phyloP scores from a whole-genome alignment of 495 filamentous ascomycete species.

The Poronia punctata region DNA sequence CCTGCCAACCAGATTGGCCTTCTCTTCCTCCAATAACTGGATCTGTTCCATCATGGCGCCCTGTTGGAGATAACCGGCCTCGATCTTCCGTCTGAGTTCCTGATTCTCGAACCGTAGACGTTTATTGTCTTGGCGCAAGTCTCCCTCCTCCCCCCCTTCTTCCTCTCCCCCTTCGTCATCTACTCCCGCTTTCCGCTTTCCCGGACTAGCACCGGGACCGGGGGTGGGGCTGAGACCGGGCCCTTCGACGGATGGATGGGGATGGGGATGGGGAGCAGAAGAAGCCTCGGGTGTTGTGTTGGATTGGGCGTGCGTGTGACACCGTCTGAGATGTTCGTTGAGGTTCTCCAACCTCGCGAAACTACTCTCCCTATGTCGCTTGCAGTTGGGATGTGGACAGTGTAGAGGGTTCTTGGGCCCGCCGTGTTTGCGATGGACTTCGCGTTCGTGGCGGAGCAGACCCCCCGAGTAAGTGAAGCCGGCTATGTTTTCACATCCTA shows the following conservation, averaged over 20 bases:
- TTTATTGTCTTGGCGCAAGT: slow-evolving; percentile 51
- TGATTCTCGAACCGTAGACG: slow-evolving; percentile 36
- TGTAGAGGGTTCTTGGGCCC: slow-evolving; percentile 71
- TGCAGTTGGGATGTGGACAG: slow-evolving; percentile 75
- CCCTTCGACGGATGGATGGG: too few relatives aligned
- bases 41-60: slow-evolving; percentile 12
- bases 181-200: too few relatives aligned
- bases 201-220: neutral
- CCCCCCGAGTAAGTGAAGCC: slow-evolving; percentile 93
- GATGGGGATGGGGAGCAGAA: too few relatives aligned
- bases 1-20: neutral
- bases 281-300: too few relatives aligned
- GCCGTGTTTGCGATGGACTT: slow-evolving; percentile 82
- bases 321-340: slow-evolving; percentile 77
- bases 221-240: neutral
- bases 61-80: slow-evolving; percentile 10
- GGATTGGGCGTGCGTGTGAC: slow-evolving; percentile 49
- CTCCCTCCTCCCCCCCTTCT: slow-evolving; percentile 31
- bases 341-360: slow-evolving; percentile 86
- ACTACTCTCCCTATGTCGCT: slow-evolving; percentile 66
- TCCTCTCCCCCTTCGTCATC: neutral
- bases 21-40: slow-evolving; percentile 6
- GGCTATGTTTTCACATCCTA: slow-evolving; percentile 76
- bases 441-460: slow-evolving; percentile 77
- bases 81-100: slow-evolving; percentile 7